Evolutionary conservation across 345 rosid species (phyloP).

Genomic region (Arabidopsis arenosa): DNA sequence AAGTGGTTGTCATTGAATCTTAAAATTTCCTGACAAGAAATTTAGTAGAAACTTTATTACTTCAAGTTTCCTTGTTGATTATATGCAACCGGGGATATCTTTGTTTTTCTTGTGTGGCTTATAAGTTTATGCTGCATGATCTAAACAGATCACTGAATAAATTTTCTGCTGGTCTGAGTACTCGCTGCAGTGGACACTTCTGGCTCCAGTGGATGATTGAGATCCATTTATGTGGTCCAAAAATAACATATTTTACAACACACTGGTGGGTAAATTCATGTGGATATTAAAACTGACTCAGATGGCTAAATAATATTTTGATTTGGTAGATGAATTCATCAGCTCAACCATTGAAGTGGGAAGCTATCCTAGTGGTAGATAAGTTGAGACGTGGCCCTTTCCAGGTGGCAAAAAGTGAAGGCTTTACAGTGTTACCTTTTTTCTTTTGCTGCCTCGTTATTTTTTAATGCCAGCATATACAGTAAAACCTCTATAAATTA

Average conservation of each 20-base stretch:
- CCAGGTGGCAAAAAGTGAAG: constrained; percentile 38
- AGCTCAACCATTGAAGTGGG: constrained; percentile 17
- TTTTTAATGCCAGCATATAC: constrained; percentile 32
- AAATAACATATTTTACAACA: constrained; percentile 12
- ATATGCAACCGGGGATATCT: constrained; percentile 6
- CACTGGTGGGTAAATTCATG: background rate
- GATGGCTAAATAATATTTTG: constrained; percentile 21
- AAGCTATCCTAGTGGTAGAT: constrained; percentile 1
- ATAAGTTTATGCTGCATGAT: constrained; percentile 14
- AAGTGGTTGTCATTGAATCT: constrained; percentile 17
- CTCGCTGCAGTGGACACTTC: constrained; percentile 22
- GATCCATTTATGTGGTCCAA: constrained; percentile 19
- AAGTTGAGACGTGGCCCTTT: constrained; percentile 28
- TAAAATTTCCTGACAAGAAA: constrained; percentile 1
- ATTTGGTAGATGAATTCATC: constrained; percentile 15
- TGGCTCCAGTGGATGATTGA: constrained; percentile 31
- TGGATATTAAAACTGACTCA: constrained; percentile 19
- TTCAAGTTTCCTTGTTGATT: constrained; percentile 12
- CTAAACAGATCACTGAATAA: constrained; percentile 14
- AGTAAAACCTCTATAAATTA: too few relatives aligned
- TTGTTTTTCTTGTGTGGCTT: constrained; percentile 15
- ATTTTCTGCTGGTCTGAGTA: constrained; percentile 24
- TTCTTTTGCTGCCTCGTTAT: background rate
- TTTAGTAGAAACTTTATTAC: background rate
- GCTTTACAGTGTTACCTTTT: constrained; percentile 14